These are phyloP conservation scores for Colletotrichum higginsianum DNA, from an alignment of 2,329 filamentous ascomycete species.

Conservation along the genomic window DNA sequence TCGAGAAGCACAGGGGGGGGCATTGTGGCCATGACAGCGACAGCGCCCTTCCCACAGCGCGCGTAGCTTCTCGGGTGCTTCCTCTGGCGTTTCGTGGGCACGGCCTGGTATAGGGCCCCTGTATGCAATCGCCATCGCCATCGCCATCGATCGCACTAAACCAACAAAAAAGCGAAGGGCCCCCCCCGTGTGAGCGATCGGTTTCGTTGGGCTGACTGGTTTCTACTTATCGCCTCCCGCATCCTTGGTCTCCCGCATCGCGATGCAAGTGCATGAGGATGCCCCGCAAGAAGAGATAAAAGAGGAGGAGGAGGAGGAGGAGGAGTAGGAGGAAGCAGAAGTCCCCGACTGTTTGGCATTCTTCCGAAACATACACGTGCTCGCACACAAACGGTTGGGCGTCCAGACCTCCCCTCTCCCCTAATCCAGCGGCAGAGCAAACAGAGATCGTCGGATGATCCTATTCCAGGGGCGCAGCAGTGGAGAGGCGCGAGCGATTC, in stretches of 20 bases:
- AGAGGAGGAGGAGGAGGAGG: too few species aligned
- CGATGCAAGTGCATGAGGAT: not conserved
- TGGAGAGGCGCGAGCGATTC: not conserved
- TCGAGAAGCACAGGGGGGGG: slow-evolving; percentile 24
- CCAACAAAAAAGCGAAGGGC: not conserved
- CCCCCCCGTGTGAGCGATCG: not conserved
- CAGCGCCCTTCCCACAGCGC: not conserved
- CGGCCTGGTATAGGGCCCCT: slow-evolving; percentile 4
- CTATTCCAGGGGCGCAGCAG: not conserved
- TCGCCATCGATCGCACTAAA: not conserved
- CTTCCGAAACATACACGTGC: not conserved
- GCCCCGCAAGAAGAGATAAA: too few species aligned
- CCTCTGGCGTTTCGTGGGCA: slow-evolving; percentile 26
- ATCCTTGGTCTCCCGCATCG: not conserved
- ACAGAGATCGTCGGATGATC: slow-evolving; percentile 7
- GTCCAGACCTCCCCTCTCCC: too few species aligned
- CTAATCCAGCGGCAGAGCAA: not conserved
- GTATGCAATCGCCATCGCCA: not conserved
- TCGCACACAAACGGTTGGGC: not conserved
- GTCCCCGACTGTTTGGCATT: not conserved
- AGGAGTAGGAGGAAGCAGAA: not conserved
- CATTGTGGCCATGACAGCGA: slow-evolving; percentile 21
- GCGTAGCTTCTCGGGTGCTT: slow-evolving; percentile 6
- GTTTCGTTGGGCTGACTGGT: not conserved
- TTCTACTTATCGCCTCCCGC: not conserved